phyloP scores from a whole-genome alignment of 768 basidiomycete species.

The Trametes cinnabarina region DNA sequence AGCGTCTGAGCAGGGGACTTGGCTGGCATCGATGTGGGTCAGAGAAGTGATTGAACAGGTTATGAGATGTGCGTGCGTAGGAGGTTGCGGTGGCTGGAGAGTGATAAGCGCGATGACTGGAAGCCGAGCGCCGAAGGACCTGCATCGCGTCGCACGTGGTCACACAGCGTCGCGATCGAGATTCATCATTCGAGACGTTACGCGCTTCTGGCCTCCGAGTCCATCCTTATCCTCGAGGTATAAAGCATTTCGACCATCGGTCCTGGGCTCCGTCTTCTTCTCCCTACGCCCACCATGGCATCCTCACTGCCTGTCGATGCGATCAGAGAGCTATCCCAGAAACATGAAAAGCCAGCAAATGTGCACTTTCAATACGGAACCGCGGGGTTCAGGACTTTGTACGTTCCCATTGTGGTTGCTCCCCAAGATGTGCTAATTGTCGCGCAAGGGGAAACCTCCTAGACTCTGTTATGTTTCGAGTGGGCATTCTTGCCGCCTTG shows the following conservation, averaged over 20 bases:
- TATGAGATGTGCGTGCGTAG: background rate
- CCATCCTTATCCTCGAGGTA: background rate
- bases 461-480: constrained; percentile 91
- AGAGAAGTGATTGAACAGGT: background rate
- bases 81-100: background rate
- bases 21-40: constrained; percentile 48
- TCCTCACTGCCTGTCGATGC: constrained; percentile 34
- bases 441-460: constrained; percentile 59
- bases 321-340: constrained; percentile 50
- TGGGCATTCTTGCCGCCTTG: constrained; percentile 86
- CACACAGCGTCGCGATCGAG: constrained; percentile 17
- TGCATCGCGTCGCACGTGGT: constrained; percentile 18
- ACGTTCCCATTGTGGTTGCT: constrained; percentile 32
- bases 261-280: background rate
- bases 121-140: no score
- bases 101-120: background rate
- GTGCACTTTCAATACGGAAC: constrained; percentile 87
- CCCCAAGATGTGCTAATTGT: constrained; percentile 10
- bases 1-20: constrained; percentile 77
- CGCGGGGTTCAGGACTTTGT: constrained; percentile 92
- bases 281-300: constrained; percentile 21
- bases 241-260: background rate
- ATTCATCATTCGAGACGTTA: constrained; percentile 8
- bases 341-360: constrained; percentile 69
- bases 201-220: constrained; percentile 5